Percentiles rank a stretch among this genome's conserved stretches.
These are phyloP conservation scores for Dothidotthia symphoricarpi DNA, from an alignment of 2,329 filamentous ascomycete genomes.

Conservation along the genomic window DNA sequence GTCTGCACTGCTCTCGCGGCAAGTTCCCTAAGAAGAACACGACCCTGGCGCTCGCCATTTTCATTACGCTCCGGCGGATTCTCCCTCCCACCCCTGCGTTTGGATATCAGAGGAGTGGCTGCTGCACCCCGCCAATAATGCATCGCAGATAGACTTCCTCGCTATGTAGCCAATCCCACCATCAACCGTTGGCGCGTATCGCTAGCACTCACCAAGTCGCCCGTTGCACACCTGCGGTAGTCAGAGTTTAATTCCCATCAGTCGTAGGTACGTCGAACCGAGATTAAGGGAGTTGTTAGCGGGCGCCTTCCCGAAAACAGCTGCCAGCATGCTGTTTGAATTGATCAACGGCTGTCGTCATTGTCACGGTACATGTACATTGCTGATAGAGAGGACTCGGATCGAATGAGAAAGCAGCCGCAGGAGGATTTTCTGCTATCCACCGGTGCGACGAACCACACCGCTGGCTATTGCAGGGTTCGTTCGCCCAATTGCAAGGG, in stretches of 20 bases:
- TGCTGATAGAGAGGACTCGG: conserved; percentile 9
- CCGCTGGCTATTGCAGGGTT: conserved; percentile 9
- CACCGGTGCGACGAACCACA: background rate
- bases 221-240: conserved; percentile 22
- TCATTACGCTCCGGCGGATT: conserved; percentile 19
- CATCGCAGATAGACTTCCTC: conserved; percentile 16
- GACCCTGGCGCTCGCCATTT: conserved; percentile 14
- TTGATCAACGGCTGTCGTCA: conserved; percentile 22
- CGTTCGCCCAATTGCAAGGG: conserved; percentile 13
- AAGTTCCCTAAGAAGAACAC: conserved; percentile 11
- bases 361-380: conserved; percentile 14
- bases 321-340: conserved; percentile 10
- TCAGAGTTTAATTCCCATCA: conserved; percentile 14
- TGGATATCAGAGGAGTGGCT: conserved; percentile 23
- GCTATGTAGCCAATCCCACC: conserved; percentile 29
- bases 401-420: no score
- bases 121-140: conserved; percentile 25
- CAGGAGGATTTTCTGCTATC: no score
- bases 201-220: conserved; percentile 29
- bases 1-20: conserved; percentile 20
- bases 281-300: conserved; percentile 40
- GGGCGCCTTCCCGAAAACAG: conserved; percentile 27
- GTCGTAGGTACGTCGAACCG: conserved; percentile 22
- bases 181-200: conserved; percentile 35
- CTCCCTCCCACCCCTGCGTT: conserved; percentile 35